A percentile compares a stretch with the other conserved stretches of the same genome.
phyloP scores from a whole-genome alignment of 176 grass and related monocot species.

The Eleusine coracana region DNA sequence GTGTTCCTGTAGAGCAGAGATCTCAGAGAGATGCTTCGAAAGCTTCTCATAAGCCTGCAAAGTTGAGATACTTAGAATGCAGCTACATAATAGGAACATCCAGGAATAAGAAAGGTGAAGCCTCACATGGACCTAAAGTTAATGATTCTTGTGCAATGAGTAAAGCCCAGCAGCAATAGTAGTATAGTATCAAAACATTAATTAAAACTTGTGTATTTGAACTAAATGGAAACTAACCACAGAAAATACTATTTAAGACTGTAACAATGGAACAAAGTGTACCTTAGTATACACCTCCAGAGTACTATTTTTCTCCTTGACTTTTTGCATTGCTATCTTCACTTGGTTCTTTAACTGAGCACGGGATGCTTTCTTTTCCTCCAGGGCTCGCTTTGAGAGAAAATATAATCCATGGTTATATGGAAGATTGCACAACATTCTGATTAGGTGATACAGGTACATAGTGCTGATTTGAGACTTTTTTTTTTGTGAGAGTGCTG shows the following conservation, averaged over 20 bases:
- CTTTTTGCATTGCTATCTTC: conserved; percentile 62
- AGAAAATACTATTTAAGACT: neutral
- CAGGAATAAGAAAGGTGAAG: conserved; percentile 5
- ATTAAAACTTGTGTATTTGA: neutral
- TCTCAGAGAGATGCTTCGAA: conserved; percentile 57
- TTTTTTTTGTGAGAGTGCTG: neutral
- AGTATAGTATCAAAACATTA: neutral
- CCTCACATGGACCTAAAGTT: conserved; percentile 18
- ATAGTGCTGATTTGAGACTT: neutral
- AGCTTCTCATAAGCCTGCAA: conserved; percentile 76
- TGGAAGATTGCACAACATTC: conserved; percentile 5
- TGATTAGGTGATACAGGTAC: neutral
- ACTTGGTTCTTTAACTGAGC: conserved; percentile 62
- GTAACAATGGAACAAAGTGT: conserved; percentile 27
- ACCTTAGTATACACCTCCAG: conserved; percentile 79
- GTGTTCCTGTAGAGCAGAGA: conserved; percentile 70
- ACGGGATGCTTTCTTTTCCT: conserved; percentile 71
- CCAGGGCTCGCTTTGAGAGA: conserved; percentile 58
- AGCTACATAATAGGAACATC: neutral
- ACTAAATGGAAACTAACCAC: conserved; percentile 7
- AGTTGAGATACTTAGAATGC: conserved; percentile 26
- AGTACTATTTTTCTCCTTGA: conserved; percentile 65
- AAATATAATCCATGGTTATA: conserved; percentile 32
- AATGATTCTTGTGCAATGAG: neutral
- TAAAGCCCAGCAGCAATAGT: neutral